These are phyloP conservation scores for Russula foetens DNA, from an alignment of 768 basidiomycete genomes.

Conservation along the genomic window DNA sequence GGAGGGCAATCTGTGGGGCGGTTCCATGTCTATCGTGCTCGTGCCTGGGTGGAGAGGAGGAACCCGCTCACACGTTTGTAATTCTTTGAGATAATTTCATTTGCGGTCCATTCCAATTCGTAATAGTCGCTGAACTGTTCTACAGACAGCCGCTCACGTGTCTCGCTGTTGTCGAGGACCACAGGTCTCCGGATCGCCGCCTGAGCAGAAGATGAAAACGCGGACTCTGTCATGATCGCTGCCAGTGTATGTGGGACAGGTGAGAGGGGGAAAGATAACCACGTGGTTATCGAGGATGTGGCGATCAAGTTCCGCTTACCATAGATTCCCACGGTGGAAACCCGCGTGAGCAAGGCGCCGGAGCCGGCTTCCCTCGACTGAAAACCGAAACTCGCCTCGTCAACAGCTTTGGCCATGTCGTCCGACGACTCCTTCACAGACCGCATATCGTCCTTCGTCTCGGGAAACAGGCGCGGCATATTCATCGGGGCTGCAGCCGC, in stretches of 20 bases:
- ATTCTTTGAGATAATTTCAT: slow-evolving; percentile 49
- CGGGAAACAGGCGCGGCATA: slow-evolving; percentile 72
- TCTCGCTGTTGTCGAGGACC: slow-evolving; percentile 35
- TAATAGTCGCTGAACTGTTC: slow-evolving; percentile 57
- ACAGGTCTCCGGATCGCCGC: slow-evolving; percentile 55
- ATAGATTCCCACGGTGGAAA: neutral
- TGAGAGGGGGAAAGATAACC: neutral
- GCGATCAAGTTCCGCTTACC: neutral
- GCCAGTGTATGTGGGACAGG: neutral
- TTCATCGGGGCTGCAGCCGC: slow-evolving; percentile 67
- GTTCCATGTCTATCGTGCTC: neutral
- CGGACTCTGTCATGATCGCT: slow-evolving; percentile 5
- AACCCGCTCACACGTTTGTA: slow-evolving; percentile 57
- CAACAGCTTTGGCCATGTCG: slow-evolving; percentile 24
- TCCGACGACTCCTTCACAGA: slow-evolving; percentile 39
- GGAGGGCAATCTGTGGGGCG: slow-evolving; percentile 66
- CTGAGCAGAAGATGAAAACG: slow-evolving; percentile 52
- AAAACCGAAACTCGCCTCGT: neutral
- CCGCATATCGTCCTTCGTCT: slow-evolving; percentile 59
- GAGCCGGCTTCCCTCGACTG: neutral
- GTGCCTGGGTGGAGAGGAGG: neutral
- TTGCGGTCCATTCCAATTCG: slow-evolving; percentile 61
- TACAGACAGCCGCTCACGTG: slow-evolving; percentile 25
- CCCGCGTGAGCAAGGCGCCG: no score
- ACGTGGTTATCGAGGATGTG: slow-evolving; percentile 3